A percentile compares a stretch with the other conserved stretches of the same genome.
phyloP scores from a whole-genome alignment of 805 yeast genomes.

The Yamadazyma nakazawae region DNA sequence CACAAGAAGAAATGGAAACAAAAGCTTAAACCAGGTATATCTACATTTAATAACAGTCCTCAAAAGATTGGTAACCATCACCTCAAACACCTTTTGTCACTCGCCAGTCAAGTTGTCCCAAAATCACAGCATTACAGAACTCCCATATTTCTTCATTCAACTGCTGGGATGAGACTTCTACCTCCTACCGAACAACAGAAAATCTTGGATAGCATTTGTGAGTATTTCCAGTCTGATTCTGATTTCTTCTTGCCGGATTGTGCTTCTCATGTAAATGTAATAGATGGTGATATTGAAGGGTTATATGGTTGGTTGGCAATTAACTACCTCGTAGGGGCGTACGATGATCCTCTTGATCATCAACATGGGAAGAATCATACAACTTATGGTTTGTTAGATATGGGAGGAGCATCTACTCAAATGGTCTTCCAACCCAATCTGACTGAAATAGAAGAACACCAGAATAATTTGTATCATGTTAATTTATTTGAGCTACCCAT shows the following conservation, averaged over 20 bases:
- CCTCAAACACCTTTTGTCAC: conserved; percentile 44
- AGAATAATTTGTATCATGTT: conserved; percentile 44
- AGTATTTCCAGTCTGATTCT: conserved; percentile 44
- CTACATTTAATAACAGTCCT: conserved; percentile 47
- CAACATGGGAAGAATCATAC: conserved; percentile 43
- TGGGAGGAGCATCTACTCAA: conserved; percentile 68
- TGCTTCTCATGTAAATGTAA: conserved; percentile 51
- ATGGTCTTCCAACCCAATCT: conserved; percentile 58
- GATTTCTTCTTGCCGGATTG: conserved; percentile 62
- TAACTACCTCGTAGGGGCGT: conserved; percentile 50
- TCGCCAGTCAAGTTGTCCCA: conserved; percentile 54
- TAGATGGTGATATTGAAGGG: conserved; percentile 67
- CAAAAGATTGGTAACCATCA: conserved; percentile 52
- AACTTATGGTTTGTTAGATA: conserved; percentile 56
- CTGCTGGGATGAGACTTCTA: conserved; percentile 64
- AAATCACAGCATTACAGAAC: conserved; percentile 57
- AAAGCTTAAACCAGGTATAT: conserved; percentile 56
- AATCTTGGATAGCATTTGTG: conserved; percentile 48
- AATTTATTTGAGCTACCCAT: conserved; percentile 30
- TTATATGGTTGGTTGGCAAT: conserved; percentile 64
- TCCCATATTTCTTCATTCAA: conserved; percentile 66
- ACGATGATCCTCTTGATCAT: conserved; percentile 35
- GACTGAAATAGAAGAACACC: conserved; percentile 43
- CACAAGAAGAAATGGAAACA: conserved; percentile 46
- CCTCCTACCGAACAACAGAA: conserved; percentile 48